Evolutionary conservation across 768 basidiomycete species (phyloP), one percentile per base, ranked within the genome.

Genomic region (Lactarius sanguifluus): DNA sequence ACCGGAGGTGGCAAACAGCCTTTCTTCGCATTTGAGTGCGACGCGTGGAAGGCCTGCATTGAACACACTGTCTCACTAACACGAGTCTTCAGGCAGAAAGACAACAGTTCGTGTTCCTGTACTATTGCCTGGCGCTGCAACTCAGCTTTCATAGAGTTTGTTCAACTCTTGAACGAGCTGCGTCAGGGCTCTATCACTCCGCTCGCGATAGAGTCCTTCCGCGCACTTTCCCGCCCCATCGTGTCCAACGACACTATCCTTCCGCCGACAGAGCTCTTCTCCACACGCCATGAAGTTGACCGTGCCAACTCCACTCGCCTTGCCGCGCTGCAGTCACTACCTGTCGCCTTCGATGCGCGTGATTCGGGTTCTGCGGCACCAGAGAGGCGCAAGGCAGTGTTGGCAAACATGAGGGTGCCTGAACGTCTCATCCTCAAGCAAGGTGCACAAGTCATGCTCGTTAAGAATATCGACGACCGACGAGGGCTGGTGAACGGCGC

Each of bases 41-140:
- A 80, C 50, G 76, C 77, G 32, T 88, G 86, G 86, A 78, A 81
- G 57, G 75, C 79, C n/a, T 84, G 86, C 66, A 78, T 87, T 57
- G 80, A 85, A 58, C 76, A 80, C 59, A 89, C 85, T 1, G 81
- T 91, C 64, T 87, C 83, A 59, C 79, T 93, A 3, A 86, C 81
- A 5, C 85, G 89, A 70, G 91, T 92, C 5, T 92, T 89, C 75
- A 76, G 91, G 32, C 91, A 92, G 73, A 90, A 86, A 61, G 89
- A 91, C 72, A 80, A 83, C 55, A 76, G 89, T 89, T 68, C 69
- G 85, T 67, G n/a, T 34, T 57, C 38, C n/a, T 34, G 20, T 18
- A 20, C 30, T 28, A 34, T 30, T 36, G 20, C 6, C 61, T 23
- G 20, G 28, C 7, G 30, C 4, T n/a, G 2, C 13, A n/a, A 52